Evolutionary conservation across 495 filamentous ascomycete genomes (phyloP).

Genomic region (Lasiosphaeria miniovina): DNA sequence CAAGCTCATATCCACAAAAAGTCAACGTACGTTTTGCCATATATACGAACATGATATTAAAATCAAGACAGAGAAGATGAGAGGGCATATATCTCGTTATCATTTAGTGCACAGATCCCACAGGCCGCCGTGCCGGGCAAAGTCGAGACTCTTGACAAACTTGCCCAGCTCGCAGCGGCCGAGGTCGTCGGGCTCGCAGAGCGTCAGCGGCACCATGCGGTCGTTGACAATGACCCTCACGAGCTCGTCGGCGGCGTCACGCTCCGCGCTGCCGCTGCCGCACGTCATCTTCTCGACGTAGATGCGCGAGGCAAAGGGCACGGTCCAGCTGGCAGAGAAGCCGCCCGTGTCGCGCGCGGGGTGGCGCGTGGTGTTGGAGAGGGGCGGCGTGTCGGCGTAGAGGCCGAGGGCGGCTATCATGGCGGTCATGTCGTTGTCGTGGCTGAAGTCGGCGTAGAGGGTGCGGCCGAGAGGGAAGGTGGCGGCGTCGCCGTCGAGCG

Average conservation of each 20-base stretch:
- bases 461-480: conserved; percentile 66
- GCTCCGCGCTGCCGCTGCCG: conserved; percentile 19
- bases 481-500: conserved; percentile 55
- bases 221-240: conserved; percentile 81
- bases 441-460: conserved; percentile 82
- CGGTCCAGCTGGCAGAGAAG: conserved; percentile 68
- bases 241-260: conserved; percentile 55
- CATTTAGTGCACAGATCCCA: conserved; percentile 65
- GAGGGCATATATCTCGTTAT: neutral
- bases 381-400: conserved; percentile 53
- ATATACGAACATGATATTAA: neutral
- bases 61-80: neutral
- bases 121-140: conserved; percentile 63
- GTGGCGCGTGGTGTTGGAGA: conserved; percentile 41
- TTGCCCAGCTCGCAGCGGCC: conserved; percentile 63
- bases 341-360: conserved; percentile 46
- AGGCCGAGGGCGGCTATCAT: conserved; percentile 72
- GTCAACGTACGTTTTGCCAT: too few species aligned
- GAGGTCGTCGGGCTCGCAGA: conserved; percentile 61
- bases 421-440: conserved; percentile 78
- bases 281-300: conserved; percentile 87
- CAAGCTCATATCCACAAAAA: too few species aligned
- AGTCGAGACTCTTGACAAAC: conserved; percentile 70
- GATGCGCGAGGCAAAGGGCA: conserved; percentile 72
- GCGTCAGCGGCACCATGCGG: conserved; percentile 66